A percentile compares a stretch with the other conserved stretches of the same genome.
Evolutionary conservation across 1,139 yeast species (phyloP).

Genomic region (Geotrichum carabidarum): DNA sequence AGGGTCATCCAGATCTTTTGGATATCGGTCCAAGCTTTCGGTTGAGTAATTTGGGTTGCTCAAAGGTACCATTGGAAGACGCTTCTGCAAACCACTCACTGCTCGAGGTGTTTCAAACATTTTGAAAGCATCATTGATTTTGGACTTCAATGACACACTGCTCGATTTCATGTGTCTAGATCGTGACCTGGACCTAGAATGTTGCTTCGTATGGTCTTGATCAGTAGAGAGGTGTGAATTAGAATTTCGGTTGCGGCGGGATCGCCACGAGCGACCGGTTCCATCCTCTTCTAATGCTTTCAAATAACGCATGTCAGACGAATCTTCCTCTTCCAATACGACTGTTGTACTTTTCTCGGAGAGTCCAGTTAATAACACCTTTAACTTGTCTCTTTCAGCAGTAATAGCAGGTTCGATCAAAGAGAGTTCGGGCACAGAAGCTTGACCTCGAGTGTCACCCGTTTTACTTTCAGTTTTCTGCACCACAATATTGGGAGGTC

Average conservation of each 20-base stretch:
- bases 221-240: background rate
- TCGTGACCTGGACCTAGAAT: constrained; percentile 5
- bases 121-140: constrained; percentile 34
- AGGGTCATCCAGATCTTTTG: constrained; percentile 6
- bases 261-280: constrained; percentile 32
- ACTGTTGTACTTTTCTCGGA: constrained; percentile 35
- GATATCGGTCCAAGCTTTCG: constrained; percentile 23
- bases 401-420: constrained; percentile 7
- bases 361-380: constrained; percentile 37
- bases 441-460: background rate
- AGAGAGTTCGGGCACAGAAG: background rate
- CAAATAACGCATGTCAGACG: constrained; percentile 53
- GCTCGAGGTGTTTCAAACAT: constrained; percentile 20
- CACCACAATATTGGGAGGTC: background rate
- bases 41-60: constrained; percentile 21
- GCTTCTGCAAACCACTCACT: background rate
- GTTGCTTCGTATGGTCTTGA: background rate
- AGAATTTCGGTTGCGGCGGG: constrained; percentile 18
- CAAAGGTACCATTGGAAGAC: background rate
- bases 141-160: constrained; percentile 26
- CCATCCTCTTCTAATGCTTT: constrained; percentile 45
- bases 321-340: constrained; percentile 32
- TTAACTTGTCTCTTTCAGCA: constrained; percentile 27
- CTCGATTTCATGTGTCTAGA: constrained; percentile 2
- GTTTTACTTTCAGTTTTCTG: background rate